Percentiles rank a stretch among this genome's conserved stretches.
Evolutionary conservation across 2,329 filamentous ascomycete genomes (phyloP).

Genomic region (Clathrospora elynae): DNA sequence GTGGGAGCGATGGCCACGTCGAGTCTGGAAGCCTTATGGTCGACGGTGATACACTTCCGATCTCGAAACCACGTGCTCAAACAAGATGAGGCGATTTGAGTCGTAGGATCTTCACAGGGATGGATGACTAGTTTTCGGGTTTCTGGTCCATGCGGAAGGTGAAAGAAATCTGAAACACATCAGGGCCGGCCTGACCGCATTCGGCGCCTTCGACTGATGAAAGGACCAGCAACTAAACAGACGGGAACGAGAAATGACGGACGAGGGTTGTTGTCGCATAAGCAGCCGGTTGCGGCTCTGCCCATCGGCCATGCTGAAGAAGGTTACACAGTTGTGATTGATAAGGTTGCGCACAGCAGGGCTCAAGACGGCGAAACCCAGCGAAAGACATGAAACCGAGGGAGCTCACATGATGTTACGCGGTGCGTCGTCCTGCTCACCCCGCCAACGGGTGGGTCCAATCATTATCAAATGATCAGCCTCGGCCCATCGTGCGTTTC

Average conservation of each 20-base stretch:
- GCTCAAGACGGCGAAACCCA: conserved; percentile 18
- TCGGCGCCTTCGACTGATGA: not conserved
- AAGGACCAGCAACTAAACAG: not conserved
- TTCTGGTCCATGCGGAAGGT: not conserved
- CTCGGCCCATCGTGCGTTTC: conserved; percentile 22
- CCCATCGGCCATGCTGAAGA: conserved; percentile 9
- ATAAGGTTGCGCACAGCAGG: conserved; percentile 8
- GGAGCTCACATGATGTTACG: conserved; percentile 24
- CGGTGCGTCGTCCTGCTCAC: conserved; percentile 19
- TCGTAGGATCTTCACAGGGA: not conserved
- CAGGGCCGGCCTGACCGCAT: not conserved
- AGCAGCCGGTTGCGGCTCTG: conserved; percentile 8
- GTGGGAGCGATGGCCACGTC: too few species aligned
- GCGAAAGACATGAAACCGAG: conserved; percentile 22
- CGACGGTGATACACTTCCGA: not conserved
- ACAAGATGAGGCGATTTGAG: not conserved
- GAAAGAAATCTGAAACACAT: not conserved
- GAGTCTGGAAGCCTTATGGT: too few species aligned
- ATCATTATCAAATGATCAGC: too few species aligned
- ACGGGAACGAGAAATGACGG: too few species aligned
- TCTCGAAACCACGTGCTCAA: not conserved
- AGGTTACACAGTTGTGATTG: conserved; percentile 10
- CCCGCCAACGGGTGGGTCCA: conserved; percentile 29
- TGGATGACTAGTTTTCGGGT: not conserved
- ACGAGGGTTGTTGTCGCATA: not conserved